A percentile compares a stretch with the other conserved stretches of the same genome.
These are phyloP conservation scores for Penicillium odoratum DNA, from an alignment of 495 filamentous ascomycete genomes.

Conservation along the genomic window DNA sequence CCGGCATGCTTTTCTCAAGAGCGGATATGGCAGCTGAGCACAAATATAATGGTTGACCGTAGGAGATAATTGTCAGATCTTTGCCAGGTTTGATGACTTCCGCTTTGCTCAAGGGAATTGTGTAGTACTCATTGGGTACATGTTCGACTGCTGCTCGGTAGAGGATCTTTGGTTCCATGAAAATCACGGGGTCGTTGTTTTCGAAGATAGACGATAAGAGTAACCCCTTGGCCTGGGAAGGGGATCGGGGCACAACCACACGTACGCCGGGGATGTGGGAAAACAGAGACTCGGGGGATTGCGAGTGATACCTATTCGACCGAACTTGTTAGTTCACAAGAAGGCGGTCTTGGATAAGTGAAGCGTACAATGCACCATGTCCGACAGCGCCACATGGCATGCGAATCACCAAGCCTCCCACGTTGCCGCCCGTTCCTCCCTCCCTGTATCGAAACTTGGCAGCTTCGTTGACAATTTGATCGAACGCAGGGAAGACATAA, in stretches of 20 bases:
- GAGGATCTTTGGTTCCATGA: constrained; percentile 95
- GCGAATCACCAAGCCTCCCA: constrained; percentile 79
- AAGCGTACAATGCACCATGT: constrained; percentile 88
- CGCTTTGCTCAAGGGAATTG: constrained; percentile 82
- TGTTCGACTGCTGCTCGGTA: constrained; percentile 96
- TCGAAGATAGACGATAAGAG: constrained; percentile 75
- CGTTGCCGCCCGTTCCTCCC: constrained; percentile 65
- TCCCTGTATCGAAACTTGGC: constrained; percentile 90
- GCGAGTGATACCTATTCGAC: constrained; percentile 85
- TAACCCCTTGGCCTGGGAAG: constrained; percentile 89
- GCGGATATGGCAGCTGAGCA: constrained; percentile 78
- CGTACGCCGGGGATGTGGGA: constrained; percentile 87
- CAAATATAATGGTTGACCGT: constrained; percentile 89
- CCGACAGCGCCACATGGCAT: constrained; percentile 96
- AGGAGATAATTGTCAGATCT: constrained; percentile 85
- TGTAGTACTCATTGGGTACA: constrained; percentile 86
- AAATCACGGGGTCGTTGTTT: constrained; percentile 86
- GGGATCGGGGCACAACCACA: constrained; percentile 88
- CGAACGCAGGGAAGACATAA: constrained; percentile 95
- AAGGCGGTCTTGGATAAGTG: constrained; percentile 56
- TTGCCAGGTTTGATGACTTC: constrained; percentile 83
- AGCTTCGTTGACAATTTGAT: constrained; percentile 96
- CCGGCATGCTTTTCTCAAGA: constrained; percentile 74
- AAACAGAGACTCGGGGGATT: constrained; percentile 91
- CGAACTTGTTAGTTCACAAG: constrained; percentile 55